Evolutionary conservation across 2,329 filamentous ascomycete species (phyloP).

Genomic region (Xylariaceae sp.): DNA sequence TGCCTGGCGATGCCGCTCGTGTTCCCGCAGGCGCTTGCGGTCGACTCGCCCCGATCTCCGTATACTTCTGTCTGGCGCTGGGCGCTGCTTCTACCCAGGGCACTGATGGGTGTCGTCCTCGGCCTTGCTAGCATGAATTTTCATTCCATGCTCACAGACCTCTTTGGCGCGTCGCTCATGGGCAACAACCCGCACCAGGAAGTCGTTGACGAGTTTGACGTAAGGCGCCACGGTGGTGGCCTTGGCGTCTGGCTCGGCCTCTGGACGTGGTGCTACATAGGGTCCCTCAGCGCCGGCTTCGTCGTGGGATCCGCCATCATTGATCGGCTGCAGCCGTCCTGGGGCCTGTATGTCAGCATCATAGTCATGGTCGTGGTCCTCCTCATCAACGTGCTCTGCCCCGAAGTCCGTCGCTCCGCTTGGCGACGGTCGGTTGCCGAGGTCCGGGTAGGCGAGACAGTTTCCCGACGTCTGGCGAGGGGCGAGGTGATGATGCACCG

Average conservation of each 20-base stretch:
- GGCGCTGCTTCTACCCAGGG: slow-evolving; percentile 57
- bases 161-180: slow-evolving; percentile 73
- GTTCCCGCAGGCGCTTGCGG: slow-evolving; percentile 67
- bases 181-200: slow-evolving; percentile 68
- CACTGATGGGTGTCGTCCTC: slow-evolving; percentile 61
- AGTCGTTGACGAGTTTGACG: slow-evolving; percentile 60
- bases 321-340: slow-evolving; percentile 56
- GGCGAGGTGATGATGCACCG: slow-evolving; percentile 76
- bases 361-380: slow-evolving; percentile 60
- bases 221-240: slow-evolving; percentile 68
- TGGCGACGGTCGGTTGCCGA: slow-evolving; percentile 65
- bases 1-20: slow-evolving; percentile 65
- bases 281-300: slow-evolving; percentile 67
- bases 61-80: slow-evolving; percentile 51
- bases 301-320: slow-evolving; percentile 66
- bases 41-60: slow-evolving; percentile 52
- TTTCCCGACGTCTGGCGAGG: slow-evolving; percentile 56
- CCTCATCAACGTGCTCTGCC: slow-evolving; percentile 63
- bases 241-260: slow-evolving; percentile 75
- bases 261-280: slow-evolving; percentile 74
- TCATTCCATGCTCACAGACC: slow-evolving; percentile 63
- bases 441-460: slow-evolving; percentile 47
- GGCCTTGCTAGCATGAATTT: slow-evolving; percentile 77
- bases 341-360: slow-evolving; percentile 72
- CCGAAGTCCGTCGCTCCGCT: slow-evolving; percentile 65